These are phyloP conservation scores for Hydnomerulius pinastri DNA, from an alignment of 768 basidiomycete species.

Conservation along the genomic window DNA sequence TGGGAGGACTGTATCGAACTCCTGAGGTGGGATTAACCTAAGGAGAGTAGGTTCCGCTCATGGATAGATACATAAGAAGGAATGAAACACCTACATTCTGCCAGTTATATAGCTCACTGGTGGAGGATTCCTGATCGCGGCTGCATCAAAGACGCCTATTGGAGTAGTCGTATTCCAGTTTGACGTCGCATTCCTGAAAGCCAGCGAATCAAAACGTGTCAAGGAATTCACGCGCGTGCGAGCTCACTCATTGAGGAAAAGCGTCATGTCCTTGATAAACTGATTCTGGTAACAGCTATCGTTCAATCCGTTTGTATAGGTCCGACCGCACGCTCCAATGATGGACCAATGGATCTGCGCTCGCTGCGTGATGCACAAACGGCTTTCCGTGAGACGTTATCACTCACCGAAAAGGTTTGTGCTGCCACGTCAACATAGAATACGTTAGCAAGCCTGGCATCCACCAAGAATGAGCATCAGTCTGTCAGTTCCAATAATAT, in stretches of 20 bases:
- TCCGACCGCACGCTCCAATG: constrained; percentile 2
- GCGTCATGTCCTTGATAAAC: not conserved
- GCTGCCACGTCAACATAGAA: not conserved
- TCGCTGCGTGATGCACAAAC: not conserved
- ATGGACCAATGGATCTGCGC: constrained; percentile 6
- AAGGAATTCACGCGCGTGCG: not conserved
- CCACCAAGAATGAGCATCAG: not conserved
- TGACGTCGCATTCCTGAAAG: constrained; percentile 2
- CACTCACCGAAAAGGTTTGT: constrained; percentile 4
- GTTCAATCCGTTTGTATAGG: not conserved
- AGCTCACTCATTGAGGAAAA: constrained; percentile 2
- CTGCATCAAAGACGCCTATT: constrained; percentile 1
- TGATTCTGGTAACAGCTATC: constrained; percentile 4
- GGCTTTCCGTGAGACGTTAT: not conserved
- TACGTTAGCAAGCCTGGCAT: not conserved
- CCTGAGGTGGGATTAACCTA: not conserved
- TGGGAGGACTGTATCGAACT: not conserved
- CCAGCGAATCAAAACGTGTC: not conserved
- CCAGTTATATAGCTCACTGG: constrained; percentile 1
- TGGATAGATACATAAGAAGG: not conserved
- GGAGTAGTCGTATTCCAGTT: constrained; percentile 5
- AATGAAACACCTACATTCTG: not conserved
- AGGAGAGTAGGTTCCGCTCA: not conserved
- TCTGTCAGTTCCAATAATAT: too few species aligned
- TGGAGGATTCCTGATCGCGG: not conserved